phyloP scores from a whole-genome alignment of 768 basidiomycete genomes.

The Auricularia auricula-judae region DNA sequence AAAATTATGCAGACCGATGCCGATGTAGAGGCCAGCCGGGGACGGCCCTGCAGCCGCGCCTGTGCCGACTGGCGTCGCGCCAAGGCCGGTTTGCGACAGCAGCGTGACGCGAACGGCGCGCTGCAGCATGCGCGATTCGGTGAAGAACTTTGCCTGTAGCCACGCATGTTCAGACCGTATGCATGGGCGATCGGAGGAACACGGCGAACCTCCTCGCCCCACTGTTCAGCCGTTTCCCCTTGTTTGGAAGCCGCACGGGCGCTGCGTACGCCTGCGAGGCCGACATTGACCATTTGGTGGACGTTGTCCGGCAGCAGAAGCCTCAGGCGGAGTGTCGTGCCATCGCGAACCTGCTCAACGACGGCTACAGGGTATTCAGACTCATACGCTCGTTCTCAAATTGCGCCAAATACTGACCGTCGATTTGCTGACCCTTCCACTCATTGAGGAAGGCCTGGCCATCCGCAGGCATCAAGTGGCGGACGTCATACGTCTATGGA shows the following conservation, averaged over 20 bases:
- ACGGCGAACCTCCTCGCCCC: conserved; percentile 72
- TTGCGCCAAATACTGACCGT: conserved; percentile 40
- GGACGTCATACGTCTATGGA: conserved; percentile 54
- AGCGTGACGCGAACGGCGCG: conserved; percentile 66
- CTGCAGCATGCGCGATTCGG: conserved; percentile 78
- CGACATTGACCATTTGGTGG: conserved; percentile 84
- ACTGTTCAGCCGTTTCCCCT: conserved; percentile 70
- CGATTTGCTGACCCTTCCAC: conserved; percentile 85
- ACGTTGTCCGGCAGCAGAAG: conserved; percentile 79
- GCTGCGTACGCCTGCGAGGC: conserved; percentile 72
- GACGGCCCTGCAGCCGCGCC: conserved; percentile 44
- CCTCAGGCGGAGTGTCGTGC: conserved; percentile 79
- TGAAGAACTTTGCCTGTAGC: conserved; percentile 81
- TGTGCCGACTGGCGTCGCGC: conserved; percentile 71
- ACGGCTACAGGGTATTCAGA: conserved; percentile 41
- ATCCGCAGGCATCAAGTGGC: conserved; percentile 83
- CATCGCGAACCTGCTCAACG: conserved; percentile 90
- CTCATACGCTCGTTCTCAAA: conserved; percentile 5
- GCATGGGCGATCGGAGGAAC: neutral
- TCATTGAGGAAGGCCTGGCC: conserved; percentile 81
- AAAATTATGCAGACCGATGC: conserved; percentile 41
- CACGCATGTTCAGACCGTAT: conserved; percentile 8
- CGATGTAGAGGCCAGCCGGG: conserved; percentile 81
- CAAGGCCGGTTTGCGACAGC: conserved; percentile 66
- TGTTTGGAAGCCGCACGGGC: conserved; percentile 58